Evolutionary conservation across 23 red algal genomes (phyloP), one percentile per base, ranked within the genome.

Genomic region (Cyanidiococcus yangmingshanensis): DNA sequence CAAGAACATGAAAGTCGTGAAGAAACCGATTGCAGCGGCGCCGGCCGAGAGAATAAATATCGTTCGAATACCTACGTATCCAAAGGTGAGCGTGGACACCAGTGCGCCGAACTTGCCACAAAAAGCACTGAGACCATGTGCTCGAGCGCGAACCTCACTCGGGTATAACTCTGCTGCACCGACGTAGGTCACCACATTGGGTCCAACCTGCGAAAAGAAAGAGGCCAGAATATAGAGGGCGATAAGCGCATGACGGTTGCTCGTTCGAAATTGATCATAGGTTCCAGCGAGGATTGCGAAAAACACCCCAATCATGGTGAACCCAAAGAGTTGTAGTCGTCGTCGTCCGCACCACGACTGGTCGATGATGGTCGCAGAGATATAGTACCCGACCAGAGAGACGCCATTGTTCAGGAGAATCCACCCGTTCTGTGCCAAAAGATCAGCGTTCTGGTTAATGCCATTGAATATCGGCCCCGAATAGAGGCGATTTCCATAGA

Each of bases 301-400:
- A 29, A 71, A 68, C n/a, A 81, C 40, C 2, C 36, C 78, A 41
- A 81, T 71, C 59, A 67, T 71, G 2, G 41, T 29, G 68, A 81
- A 81, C 37, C 78, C 78, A 57, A 81, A 71, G 1, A 81, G 40
- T 25, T 81, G 78, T 2, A 81, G 51, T n/a, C 78, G 59, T 15
- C 68, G 59, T 29, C 68, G 78, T 1, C 78, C 78, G 63, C 63
- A 71, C 63, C 63, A 71, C 39, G 39, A 39, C 41, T 57, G 59
- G 25, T 81, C 78, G 1, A 81, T 71, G 21, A 71, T 57, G 45
- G 68, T 27, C 25, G 78, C 78, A 18, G 78, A 40, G 17, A 81
- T 33, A 41, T 81, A 81, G 68, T 81, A 81, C 1, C 78, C 78
- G 0, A 71, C 58, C 50, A 81, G 68, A 0, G 76, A 63, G n/a